Conservation (phyloP, 2,329 filamentous ascomycete genomes). For the Sphaerostilbella broomeana region DNA sequence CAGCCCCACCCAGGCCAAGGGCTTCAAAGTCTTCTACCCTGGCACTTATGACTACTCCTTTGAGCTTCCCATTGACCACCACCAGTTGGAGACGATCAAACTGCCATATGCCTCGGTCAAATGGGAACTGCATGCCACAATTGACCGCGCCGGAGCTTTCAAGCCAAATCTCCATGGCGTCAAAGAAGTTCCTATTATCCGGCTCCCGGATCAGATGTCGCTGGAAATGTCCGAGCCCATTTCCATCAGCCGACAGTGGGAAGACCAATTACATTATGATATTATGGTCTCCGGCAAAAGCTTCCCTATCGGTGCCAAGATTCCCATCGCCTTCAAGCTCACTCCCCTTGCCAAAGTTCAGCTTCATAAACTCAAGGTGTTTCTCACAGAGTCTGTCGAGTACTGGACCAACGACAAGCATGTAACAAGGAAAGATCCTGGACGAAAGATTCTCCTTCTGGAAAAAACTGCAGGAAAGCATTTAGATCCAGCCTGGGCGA, state of each 20-base stretch:
- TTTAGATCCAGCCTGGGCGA: slow-evolving; percentile 64
- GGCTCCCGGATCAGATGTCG: slow-evolving; percentile 79
- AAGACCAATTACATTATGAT: slow-evolving; percentile 91
- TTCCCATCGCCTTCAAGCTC: slow-evolving; percentile 90
- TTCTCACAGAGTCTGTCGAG: slow-evolving; percentile 82
- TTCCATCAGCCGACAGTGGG: slow-evolving; percentile 88
- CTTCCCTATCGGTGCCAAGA: slow-evolving; percentile 78
- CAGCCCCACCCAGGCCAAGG: slow-evolving; percentile 55
- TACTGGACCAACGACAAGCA: slow-evolving; percentile 83
- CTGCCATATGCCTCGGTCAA: slow-evolving; percentile 80
- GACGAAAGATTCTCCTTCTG: slow-evolving; percentile 76
- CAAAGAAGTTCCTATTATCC: slow-evolving; percentile 77
- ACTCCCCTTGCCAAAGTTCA: slow-evolving; percentile 90
- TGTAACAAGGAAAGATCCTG: slow-evolving; percentile 77
- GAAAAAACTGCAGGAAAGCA: slow-evolving; percentile 81
- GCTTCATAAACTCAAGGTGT: slow-evolving; percentile 87
- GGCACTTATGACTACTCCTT: slow-evolving; percentile 65
- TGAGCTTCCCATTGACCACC: slow-evolving; percentile 82
- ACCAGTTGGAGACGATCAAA: slow-evolving; percentile 81
- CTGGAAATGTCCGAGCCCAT: slow-evolving; percentile 89
- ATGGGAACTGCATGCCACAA: slow-evolving; percentile 78
- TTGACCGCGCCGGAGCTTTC: slow-evolving; percentile 85
- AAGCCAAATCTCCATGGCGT: slow-evolving; percentile 77
- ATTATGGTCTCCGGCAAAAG: slow-evolving; percentile 95
- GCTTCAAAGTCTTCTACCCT: slow-evolving; percentile 79